These are phyloP conservation scores for Globisporangium heterothallicum DNA, from an alignment of 352 stramenopile genomes.

Conservation along the genomic window DNA sequence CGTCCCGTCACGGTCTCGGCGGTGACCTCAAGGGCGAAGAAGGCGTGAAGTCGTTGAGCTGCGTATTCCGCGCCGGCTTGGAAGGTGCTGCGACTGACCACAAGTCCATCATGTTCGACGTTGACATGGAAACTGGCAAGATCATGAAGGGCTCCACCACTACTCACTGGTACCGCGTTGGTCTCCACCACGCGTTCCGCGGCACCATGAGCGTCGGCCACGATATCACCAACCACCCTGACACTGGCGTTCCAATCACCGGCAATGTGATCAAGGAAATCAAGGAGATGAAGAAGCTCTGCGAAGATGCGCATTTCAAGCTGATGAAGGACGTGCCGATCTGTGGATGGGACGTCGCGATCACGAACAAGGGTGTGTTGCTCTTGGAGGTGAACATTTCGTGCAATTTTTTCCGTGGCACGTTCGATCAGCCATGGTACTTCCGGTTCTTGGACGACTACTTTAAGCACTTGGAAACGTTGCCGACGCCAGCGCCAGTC, in stretches of 20 bases:
- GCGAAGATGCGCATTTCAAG: constrained; percentile 83
- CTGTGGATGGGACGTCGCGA: constrained; percentile 90
- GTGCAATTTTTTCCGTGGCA: constrained; percentile 94
- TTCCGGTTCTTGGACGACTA: constrained; percentile 86
- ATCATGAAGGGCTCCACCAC: constrained; percentile 95
- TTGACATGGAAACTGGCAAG: constrained; percentile 91
- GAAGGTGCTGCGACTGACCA: constrained; percentile 92
- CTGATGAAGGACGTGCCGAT: constrained; percentile 91
- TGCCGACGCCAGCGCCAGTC: constrained; percentile 25
- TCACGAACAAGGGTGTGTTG: constrained; percentile 87
- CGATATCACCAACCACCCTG: constrained; percentile 86
- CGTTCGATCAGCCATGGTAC: constrained; percentile 86
- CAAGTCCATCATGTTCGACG: constrained; percentile 97
- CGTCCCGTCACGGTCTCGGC: constrained; percentile 71
- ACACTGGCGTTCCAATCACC: constrained; percentile 83
- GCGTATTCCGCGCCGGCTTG: constrained; percentile 69
- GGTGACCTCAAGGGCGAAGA: constrained; percentile 43
- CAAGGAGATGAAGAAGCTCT: constrained; percentile 77
- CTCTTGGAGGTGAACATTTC: constrained; percentile 91
- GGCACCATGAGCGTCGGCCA: constrained; percentile 80
- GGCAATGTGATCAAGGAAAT: constrained; percentile 88
- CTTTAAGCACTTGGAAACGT: constrained; percentile 67
- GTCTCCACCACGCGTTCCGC: constrained; percentile 61
- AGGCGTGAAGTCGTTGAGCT: constrained; percentile 75
- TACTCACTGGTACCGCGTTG: constrained; percentile 94